Conservation (phyloP, 2,329 filamentous ascomycete genomes). For the Colletotrichum sp. region DNA sequence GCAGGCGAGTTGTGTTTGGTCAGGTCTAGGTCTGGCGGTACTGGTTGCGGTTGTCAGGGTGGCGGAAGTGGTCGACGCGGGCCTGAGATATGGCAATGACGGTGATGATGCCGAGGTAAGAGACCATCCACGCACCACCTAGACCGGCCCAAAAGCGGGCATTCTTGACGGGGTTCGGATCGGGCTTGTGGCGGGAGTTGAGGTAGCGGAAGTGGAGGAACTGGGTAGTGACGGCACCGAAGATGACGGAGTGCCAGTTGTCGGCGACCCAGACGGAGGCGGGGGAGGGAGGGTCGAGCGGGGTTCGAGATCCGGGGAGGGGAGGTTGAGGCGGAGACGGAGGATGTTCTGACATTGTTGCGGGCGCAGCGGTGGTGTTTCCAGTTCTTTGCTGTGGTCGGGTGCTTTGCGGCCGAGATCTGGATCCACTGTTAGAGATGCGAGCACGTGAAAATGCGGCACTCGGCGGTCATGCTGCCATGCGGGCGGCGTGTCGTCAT, state of each 20-base stretch:
- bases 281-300: constrained; percentile 11
- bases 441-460: neutral
- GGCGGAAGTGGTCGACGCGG: constrained; percentile 18
- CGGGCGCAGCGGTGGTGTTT: neutral
- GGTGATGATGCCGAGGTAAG: constrained; percentile 19
- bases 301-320: neutral
- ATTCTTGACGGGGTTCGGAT: constrained; percentile 22
- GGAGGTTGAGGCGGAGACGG: neutral
- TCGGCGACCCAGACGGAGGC: constrained; percentile 20
- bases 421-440: neutral
- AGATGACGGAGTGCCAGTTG: constrained; percentile 21
- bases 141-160: constrained; percentile 23
- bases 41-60: constrained; percentile 6
- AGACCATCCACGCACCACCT: constrained; percentile 22
- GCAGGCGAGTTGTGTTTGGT: neutral
- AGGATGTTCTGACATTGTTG: neutral
- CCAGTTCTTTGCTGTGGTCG: neutral
- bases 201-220: constrained; percentile 23
- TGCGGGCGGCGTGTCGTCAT: neutral
- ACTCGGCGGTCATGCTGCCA: neutral
- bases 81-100: constrained; percentile 17
- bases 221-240: constrained; percentile 16
- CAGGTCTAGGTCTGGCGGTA: constrained; percentile 1
- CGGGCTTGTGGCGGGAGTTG: constrained; percentile 7
- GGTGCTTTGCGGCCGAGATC: neutral